A percentile compares a stretch with the other conserved stretches of the same genome.
These are phyloP conservation scores for Thozetella sp. DNA, from an alignment of 495 filamentous ascomycete genomes.

Conservation along the genomic window DNA sequence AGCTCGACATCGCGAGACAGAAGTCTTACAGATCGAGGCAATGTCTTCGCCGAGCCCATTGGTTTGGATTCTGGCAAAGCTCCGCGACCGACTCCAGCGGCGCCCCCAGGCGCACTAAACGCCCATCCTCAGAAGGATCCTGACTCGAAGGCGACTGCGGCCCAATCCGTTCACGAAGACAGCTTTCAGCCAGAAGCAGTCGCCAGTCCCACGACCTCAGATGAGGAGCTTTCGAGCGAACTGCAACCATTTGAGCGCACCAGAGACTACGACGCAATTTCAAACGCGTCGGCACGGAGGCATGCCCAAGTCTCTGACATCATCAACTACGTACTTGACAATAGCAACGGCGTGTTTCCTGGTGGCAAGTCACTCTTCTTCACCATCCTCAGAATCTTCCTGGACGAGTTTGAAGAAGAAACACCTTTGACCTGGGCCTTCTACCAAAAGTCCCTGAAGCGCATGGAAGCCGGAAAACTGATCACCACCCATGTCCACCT, in stretches of 20 bases:
- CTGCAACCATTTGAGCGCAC: conserved; percentile 18
- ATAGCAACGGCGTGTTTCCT: conserved; percentile 73
- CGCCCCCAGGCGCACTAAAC: too few relatives aligned
- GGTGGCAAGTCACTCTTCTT: conserved; percentile 72
- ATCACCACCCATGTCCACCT: conserved; percentile 27
- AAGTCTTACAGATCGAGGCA: too few relatives aligned
- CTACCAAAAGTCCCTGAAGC: conserved; percentile 49
- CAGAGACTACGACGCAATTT: conserved; percentile 19
- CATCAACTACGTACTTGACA: conserved; percentile 68
- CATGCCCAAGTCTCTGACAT: conserved; percentile 52
- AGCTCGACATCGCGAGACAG: background rate
- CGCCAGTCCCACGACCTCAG: background rate
- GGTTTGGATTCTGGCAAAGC: too few relatives aligned
- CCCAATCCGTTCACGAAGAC: background rate
- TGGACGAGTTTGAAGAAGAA: conserved; percentile 41
- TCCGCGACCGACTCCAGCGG: too few relatives aligned
- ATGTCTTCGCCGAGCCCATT: too few relatives aligned
- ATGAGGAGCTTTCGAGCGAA: background rate
- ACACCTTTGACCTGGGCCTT: conserved; percentile 32
- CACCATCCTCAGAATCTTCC: conserved; percentile 66
- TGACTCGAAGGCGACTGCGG: background rate
- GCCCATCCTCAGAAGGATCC: too few relatives aligned
- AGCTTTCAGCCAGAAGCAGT: background rate
- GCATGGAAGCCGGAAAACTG: conserved; percentile 18
- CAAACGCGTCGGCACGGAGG: conserved; percentile 22